Percentiles rank a stretch among this genome's conserved stretches.
phyloP scores from a whole-genome alignment of 352 stramenopile genomes.

The Phytophthora parvispora region DNA sequence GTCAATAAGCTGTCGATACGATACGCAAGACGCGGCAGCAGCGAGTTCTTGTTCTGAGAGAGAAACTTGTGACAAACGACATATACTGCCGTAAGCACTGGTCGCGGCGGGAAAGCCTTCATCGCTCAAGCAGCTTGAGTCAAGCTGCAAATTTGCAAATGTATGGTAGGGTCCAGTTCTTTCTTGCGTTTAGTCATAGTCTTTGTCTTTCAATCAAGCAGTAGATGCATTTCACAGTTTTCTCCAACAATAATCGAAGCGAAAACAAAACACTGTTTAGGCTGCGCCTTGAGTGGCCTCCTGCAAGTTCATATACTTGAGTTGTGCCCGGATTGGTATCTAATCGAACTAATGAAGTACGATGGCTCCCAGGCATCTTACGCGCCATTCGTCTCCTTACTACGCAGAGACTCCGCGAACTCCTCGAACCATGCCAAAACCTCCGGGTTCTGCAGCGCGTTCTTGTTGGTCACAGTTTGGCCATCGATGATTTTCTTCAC shows the following conservation, averaged over 20 bases:
- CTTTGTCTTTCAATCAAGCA: too few relatives aligned
- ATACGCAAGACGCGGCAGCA: not conserved
- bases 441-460: constrained; percentile 75
- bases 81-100: not conserved
- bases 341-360: too few relatives aligned
- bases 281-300: too few relatives aligned
- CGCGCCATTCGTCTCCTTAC: not conserved
- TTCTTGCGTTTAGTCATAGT: too few relatives aligned
- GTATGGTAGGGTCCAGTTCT: too few relatives aligned
- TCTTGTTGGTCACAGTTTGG: constrained; percentile 65
- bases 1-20: not conserved
- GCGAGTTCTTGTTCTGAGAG: too few relatives aligned
- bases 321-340: too few relatives aligned
- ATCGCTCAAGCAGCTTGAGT: too few relatives aligned
- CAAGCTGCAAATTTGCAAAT: not conserved
- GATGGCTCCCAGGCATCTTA: not conserved
- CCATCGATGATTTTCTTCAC: constrained; percentile 86
- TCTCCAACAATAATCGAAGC: too few relatives aligned
- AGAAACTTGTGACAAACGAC: not conserved
- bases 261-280: too few relatives aligned
- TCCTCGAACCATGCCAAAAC: constrained; percentile 67
- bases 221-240: too few relatives aligned
- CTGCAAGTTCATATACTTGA: not conserved
- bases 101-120: not conserved
- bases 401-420: constrained; percentile 45